A percentile compares a stretch with the other conserved stretches of the same genome.
Evolutionary conservation across 768 basidiomycete genomes (phyloP).

Genomic region (Pleurotus tuoliensis): DNA sequence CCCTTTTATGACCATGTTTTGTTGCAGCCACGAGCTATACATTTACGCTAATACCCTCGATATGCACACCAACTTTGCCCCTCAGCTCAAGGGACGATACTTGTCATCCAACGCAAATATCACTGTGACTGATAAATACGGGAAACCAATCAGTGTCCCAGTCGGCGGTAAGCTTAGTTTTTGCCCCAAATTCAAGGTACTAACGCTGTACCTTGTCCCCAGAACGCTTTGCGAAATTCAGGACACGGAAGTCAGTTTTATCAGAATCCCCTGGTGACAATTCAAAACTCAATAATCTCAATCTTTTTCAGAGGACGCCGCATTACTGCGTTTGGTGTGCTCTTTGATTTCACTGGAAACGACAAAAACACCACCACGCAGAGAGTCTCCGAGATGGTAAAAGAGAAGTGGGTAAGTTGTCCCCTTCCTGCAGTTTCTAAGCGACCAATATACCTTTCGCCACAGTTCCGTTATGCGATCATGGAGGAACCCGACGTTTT

Average conservation of each 20-base stretch:
- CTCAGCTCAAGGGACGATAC: constrained; percentile 65
- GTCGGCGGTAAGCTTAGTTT: constrained; percentile 27
- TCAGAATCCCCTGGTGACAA: neutral
- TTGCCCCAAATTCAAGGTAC: neutral
- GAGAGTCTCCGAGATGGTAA: constrained; percentile 66
- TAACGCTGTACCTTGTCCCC: constrained; percentile 9
- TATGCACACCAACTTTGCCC: constrained; percentile 66
- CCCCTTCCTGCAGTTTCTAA: neutral
- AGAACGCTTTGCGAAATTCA: constrained; percentile 69
- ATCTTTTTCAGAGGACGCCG: constrained; percentile 49
- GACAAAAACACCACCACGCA: constrained; percentile 74
- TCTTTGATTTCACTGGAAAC: constrained; percentile 75
- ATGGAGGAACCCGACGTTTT: constrained; percentile 80
- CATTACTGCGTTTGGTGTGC: constrained; percentile 76
- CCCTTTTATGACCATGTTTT: too few species aligned
- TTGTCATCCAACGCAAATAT: constrained; percentile 85
- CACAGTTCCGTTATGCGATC: constrained; percentile 73
- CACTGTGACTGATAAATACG: constrained; percentile 46
- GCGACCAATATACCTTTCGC: neutral
- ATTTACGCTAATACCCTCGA: constrained; percentile 61
- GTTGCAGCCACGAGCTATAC: constrained; percentile 72
- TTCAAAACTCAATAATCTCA: neutral
- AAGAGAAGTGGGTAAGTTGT: constrained; percentile 63
- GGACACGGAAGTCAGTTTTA: constrained; percentile 55
- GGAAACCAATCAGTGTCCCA: constrained; percentile 28